Evolutionary conservation across 495 filamentous ascomycete genomes (phyloP), one percentile per base, ranked within the genome.

Genomic region (Hypoxylon lenormandii): DNA sequence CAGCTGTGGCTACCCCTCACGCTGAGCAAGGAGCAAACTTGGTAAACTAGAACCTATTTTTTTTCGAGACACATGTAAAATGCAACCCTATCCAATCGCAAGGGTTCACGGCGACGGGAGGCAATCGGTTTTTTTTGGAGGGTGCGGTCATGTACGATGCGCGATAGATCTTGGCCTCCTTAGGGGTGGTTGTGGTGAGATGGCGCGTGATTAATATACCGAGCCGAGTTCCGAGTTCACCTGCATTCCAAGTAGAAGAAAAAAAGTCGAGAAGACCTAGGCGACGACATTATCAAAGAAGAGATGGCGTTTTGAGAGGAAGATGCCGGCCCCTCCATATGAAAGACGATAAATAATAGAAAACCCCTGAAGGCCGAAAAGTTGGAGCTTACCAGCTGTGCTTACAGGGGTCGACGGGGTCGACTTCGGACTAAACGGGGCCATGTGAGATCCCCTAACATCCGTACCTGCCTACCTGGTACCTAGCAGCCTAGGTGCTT

Each of bases 291-390:
- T 56, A 61, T 61, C 37, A 36, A 45, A 40, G 13, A 51, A 15
- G 0, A 48, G 30, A 22, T 55, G 86, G 92, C 89, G 80, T 90
- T 86, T 45, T 89, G 88, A 81, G 92, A 92, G 77, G 91, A 85
- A 82, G 92, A 92, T 80, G 90, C 88, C 91, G 90, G 80, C 90
- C 87, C 72, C 88, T 88, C 75, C 80, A 80, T 46, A 85, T 82
- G 79, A 85, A 87, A 85, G 86, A 88, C 4, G 36, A 58, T 22
- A 26, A 16, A 18, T 50, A 5, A 38, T 19, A 40, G 43, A 15
- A 58, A 33, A 61, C 46, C 60, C 61, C 46, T 57, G 21, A 65
- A 49, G 55, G 52, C 15, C n/a, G 40, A 64, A 60, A 54, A 63
- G 49, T 60, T 61, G 33, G 64, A 50, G 36, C 56, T 67, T 67